These are phyloP conservation scores for Ustilago trichophora DNA, from an alignment of 1,284 basidiomycete genomes.

Conservation along the genomic window DNA sequence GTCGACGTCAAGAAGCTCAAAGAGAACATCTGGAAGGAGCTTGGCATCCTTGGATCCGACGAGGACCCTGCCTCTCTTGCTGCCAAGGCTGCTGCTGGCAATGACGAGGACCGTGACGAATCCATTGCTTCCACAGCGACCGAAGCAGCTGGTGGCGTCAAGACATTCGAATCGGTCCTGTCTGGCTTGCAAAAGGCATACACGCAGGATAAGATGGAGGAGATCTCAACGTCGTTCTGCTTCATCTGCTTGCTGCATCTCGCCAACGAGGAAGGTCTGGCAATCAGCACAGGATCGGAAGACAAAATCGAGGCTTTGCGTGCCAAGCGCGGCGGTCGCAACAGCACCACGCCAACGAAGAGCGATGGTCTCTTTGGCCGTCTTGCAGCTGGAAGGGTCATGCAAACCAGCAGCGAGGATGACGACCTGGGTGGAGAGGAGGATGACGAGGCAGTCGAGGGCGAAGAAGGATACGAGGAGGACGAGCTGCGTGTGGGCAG, in stretches of 20 bases:
- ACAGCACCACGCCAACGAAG: constrained; percentile 33
- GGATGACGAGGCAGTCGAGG: constrained; percentile 29
- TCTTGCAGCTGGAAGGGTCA: constrained; percentile 24
- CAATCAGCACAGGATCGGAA: constrained; percentile 50
- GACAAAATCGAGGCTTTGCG: constrained; percentile 37
- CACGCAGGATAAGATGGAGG: constrained; percentile 91
- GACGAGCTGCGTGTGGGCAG: constrained; percentile 48
- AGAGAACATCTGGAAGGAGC: constrained; percentile 95
- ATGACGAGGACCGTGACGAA: constrained; percentile 23
- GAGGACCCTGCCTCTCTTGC: constrained; percentile 21
- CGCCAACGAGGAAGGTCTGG: constrained; percentile 90
- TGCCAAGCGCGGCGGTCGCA: constrained; percentile 41
- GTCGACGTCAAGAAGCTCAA: constrained; percentile 97
- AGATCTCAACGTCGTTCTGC: constrained; percentile 98
- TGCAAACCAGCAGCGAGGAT: constrained; percentile 67
- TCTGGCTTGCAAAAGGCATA: constrained; percentile 82
- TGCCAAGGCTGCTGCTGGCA: constrained; percentile 13
- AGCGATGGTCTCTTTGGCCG: constrained; percentile 19
- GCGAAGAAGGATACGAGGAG: constrained; percentile 42
- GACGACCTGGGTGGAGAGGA: constrained; percentile 63
- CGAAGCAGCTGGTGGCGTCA: constrained; percentile 18
- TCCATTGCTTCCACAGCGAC: constrained; percentile 12
- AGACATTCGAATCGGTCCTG: constrained; percentile 81
- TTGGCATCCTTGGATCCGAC: constrained; percentile 68
- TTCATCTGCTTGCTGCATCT: constrained; percentile 97